These are phyloP conservation scores for Solanum piurae DNA, from an alignment of 257 asterid species.

Conservation along the genomic window DNA sequence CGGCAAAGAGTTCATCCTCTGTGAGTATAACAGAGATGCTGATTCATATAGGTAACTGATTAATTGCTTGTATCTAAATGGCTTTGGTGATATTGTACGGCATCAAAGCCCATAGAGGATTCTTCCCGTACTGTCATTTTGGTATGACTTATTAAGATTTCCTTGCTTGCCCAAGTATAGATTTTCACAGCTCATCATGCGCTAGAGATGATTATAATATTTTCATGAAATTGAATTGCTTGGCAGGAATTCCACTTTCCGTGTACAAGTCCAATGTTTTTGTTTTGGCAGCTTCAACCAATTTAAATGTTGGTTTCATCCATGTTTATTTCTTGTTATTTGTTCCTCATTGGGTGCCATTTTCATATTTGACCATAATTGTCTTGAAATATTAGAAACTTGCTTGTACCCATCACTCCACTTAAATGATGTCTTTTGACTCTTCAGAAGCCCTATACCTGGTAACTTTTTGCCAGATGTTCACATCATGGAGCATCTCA, in stretches of 20 bases:
- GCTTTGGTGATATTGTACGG: neutral
- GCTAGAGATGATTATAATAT: neutral
- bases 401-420: neutral
- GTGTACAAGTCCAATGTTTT: neutral
- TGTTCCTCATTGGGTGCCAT: neutral
- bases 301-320: neutral
- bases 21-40: conserved; percentile 98
- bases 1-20: conserved; percentile 82
- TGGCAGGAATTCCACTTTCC: neutral
- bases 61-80: neutral
- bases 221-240: neutral
- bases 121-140: neutral
- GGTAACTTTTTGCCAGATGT: neutral
- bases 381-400: neutral
- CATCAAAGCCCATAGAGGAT: neutral
- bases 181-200: neutral
- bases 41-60: conserved; percentile 78
- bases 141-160: neutral
- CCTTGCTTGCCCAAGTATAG: neutral
- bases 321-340: neutral
- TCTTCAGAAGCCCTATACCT: neutral
- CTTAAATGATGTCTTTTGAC: neutral
- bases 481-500: neutral
- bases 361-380: neutral
- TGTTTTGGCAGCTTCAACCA: neutral